phyloP scores from a whole-genome alignment of 768 basidiomycete genomes.

The Tephrocybe sp. region DNA sequence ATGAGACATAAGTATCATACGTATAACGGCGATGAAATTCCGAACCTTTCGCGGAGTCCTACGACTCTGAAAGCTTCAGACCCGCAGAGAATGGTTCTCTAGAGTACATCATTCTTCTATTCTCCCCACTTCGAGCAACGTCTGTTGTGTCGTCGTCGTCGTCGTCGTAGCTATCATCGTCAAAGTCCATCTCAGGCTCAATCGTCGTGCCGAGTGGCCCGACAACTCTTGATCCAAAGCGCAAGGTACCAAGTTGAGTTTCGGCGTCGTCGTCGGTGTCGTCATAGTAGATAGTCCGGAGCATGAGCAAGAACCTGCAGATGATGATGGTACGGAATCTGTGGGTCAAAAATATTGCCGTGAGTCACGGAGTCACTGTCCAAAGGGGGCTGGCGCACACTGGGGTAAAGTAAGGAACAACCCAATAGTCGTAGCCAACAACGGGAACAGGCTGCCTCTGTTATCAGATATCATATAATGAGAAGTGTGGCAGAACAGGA shows the following conservation, averaged over 20 bases:
- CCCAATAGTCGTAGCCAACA: slow-evolving; percentile 33
- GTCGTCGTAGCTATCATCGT: slow-evolving; percentile 3
- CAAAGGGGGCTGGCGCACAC: slow-evolving; percentile 21
- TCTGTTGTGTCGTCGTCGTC: slow-evolving; percentile 6
- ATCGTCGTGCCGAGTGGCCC: slow-evolving; percentile 28
- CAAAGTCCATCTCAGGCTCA: slow-evolving; percentile 13
- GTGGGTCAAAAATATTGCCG: neutral
- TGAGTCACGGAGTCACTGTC: neutral
- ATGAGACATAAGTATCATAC: too few species aligned
- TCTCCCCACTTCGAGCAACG: slow-evolving; percentile 13
- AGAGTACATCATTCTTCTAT: slow-evolving; percentile 19
- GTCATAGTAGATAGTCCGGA: slow-evolving; percentile 25
- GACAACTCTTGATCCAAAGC: slow-evolving; percentile 25
- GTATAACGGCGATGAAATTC: neutral
- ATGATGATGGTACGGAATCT: slow-evolving; percentile 35
- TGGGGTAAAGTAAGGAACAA: slow-evolving; percentile 33
- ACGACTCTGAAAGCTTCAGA: neutral
- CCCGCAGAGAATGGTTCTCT: slow-evolving; percentile 25
- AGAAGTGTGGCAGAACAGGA: neutral
- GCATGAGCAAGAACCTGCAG: slow-evolving; percentile 31
- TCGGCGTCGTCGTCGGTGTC: slow-evolving; percentile 15
- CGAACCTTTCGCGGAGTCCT: too few species aligned
- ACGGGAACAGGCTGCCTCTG: slow-evolving; percentile 23
- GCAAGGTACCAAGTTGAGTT: slow-evolving; percentile 16
- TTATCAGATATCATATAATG: neutral